Base-by-base conservation (phyloP, 768 basidiomycete species). In the Suillus hirtellus region DNA sequence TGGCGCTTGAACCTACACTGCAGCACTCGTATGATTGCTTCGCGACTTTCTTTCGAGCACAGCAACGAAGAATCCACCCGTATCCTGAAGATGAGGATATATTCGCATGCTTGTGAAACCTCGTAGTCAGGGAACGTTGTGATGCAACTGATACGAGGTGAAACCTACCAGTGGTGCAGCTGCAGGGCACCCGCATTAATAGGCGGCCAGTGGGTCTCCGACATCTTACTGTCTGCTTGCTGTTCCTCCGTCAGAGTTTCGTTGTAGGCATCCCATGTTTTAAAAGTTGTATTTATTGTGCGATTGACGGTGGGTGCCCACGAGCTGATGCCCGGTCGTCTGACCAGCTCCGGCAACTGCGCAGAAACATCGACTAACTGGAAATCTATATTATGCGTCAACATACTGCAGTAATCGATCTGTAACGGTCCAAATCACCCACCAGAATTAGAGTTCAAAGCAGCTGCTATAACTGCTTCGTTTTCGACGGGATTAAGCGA, bases 11-110 rank as follows among this genome's bases (percentile, higher is more conserved):
- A 3, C 60, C 60, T 60, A 75, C 74, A 63, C 60, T 53, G 61
- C 54, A 4, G 27, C 66, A 34, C 46, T 63, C n/a, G 58, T 42
- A 3, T 56, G 35, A 6, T 47, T 35, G 2, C 66, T 62, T 38
- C 34, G 63, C 17, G 67, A 64, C 60, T 78, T 84, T 70, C 82
- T 85, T 71, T 90, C 83, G 42, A 98, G 75, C 0, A 97, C 90
- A 12, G 95, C 95, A n/a, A 99, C 88, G 72, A 97, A 99, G 78
- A 99, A 99, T 0, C 95, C 97, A 3, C 97, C 97, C 0, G 95
- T 93, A 71, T 99, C 92, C 75, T 99, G 97, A 10, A 97, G 78
- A 73, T 99, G 96, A 2, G 97, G 96, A 71, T 96, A 92, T 66
- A 99, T 86, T 44, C 97, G 85, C 74, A 98, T 77, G 68, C 95